Base-by-base conservation (phyloP, 106 monocot species). In the Platanthera zijinensis region DNA sequence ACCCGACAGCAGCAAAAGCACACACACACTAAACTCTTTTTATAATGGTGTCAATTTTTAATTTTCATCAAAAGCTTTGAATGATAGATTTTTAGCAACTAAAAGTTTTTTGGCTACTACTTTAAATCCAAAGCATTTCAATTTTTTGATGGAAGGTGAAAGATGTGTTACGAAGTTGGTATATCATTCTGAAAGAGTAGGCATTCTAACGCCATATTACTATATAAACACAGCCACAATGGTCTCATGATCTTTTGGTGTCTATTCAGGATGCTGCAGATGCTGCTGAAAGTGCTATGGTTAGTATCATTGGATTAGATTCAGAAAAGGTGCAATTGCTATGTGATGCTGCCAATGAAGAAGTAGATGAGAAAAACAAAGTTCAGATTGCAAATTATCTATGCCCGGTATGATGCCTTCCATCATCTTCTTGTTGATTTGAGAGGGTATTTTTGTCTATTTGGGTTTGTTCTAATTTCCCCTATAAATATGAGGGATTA, bases 301-400 rank as follows among this genome's bases (percentile, higher is more conserved):
- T 95, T 66, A 95, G 94, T 80, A 77, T 95, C 30, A 95, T 95
- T 48, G 91, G 94, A 54, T 84, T 95, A 17, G 89, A 95, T 83
- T 91, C 91, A 76, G 94, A 85, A 18, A 91, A 95, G 67, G 94
- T 95, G 57, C 94, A 95, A 50, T 83, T 87, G 79, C 51, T 95
- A 68, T 95, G 94, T 77, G 87, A 96, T 90, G 96, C 93, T 76
- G 96, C 89, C 5, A 96, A 96, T 77, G 86, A 93, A 77, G 96
- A 96, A 83, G 93, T 93, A 39, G 96, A 91, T 85, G 91, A 96
- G 47, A 80, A 83, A 53, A 64, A 89, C 61, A 91, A 82, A 89
- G 96, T 96, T 71, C 96, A 96, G 72, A 96, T 96, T 67, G 96
- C 96, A 66, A 96, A 96, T 66, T 96, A 87, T 78, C 77, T 96